Evolutionary conservation across 2,329 filamentous ascomycete species (phyloP), one percentile per base, ranked within the genome.

Genomic region (Colletotrichum sp.): DNA sequence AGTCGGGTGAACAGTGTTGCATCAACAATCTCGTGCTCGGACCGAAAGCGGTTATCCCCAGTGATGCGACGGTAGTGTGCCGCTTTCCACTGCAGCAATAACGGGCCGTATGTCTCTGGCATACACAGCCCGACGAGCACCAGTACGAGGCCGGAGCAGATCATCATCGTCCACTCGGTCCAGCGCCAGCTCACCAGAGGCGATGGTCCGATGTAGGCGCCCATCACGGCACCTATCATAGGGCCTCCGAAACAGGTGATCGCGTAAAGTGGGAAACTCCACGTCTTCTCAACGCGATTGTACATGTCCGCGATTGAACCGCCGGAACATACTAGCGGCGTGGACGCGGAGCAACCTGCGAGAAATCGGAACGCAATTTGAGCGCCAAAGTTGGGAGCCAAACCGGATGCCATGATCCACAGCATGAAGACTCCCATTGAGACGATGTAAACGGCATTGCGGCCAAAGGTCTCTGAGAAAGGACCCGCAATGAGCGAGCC

Each of bases 181-280:
- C 91, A 93, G n/a, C 90, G 86, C 89, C 92, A 94, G 66, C 85
- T 87, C 2, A 83, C 80, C 0, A 61, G n/a, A 5, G 86, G 87
- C 71, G 89, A 90, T 68, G 92, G 87, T 65, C 93, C 92, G 69
- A 94, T 92, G 75, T 93, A 94, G 7, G 91, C 92, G 6, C 92
- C 92, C 74, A 89, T 84, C 0, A 86, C 80, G 5, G 84, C 83
- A 2, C 85, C 85, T 0, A 86, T 63, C 79, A 84, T 85, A 0
- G 85, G 81, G 84, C 92, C 79, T 73, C 80, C 80, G 81, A 87
- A 76, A 78, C 86, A 69, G 68, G 83, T 68, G 81, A 88, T 76
- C 81, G 89, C 74, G 76, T 89, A 94, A 0, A 94, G 39, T 2
- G 83, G 83, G 12, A 84, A 84, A 1, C 77, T 78, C 81, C 81